Evolutionary conservation across 129 eudicot species (phyloP), one percentile per base, ranked within the genome.

Genomic region (Flaveria trinervia): DNA sequence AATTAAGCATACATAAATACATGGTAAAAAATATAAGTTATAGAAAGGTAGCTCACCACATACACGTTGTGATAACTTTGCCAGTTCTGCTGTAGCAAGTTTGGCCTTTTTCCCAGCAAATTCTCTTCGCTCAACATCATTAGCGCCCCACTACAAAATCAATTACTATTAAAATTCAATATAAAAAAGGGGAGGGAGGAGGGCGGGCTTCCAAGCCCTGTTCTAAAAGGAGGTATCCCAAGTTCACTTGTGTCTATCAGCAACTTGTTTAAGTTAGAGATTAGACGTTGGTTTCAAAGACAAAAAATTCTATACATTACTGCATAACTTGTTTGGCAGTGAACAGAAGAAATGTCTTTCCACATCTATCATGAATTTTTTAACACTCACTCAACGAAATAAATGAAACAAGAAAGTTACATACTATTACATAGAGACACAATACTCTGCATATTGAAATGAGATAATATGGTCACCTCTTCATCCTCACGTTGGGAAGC

Each of bases 81-180:
- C 96, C 82, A 93, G 80, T 79, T 93, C 98, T 57, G 97, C 98
- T 60, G 98, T 93, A 85, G 98, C 97, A 78, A 93, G 98, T 80
- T 89, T 90, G 69, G 98, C 98, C 88, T 91, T 93, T 87, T 93
- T 93, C 30, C 90, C 96, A 39, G 98, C 93, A 84, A 84, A 86
- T 77, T 91, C 98, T 89, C 98, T 84, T 83, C 83, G 89, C 74
- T 91, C 92, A 85, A 90, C 90, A 68, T 89, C 90, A 76, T 93
- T 90, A 84, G 62, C 71, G 52, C 87, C 82, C 98, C 98, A 91
- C 98, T 93, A 67, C 64, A 84, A 74, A 75, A 75, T 51, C 5
- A 50, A 74, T 30, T 50, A 17, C 43, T 36, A 33, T 67, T 25
- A 78, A 45, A n/a, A 56, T 11, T 49, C 26, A 60, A 72, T 50